These are phyloP conservation scores for Candolleomyces efflorescens DNA, from an alignment of 768 basidiomycete species.

Conservation along the genomic window DNA sequence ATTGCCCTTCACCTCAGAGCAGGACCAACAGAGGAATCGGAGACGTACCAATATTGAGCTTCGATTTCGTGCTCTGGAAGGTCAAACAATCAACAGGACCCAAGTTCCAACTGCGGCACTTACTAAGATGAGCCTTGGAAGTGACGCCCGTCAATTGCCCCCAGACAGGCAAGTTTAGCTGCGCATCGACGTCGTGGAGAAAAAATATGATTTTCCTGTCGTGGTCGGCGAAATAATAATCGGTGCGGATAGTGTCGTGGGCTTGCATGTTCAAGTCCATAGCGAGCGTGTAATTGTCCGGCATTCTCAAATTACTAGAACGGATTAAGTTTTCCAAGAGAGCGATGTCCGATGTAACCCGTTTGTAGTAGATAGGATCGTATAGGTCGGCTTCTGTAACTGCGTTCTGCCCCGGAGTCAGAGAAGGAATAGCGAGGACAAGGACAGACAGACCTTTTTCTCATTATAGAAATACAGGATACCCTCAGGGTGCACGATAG, in stretches of 20 bases:
- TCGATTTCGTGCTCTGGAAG: conserved; percentile 33
- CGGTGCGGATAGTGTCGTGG: conserved; percentile 16
- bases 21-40: neutral
- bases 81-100: neutral
- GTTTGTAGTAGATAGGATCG: conserved; percentile 25
- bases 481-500: conserved; percentile 56
- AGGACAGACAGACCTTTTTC: conserved; percentile 32
- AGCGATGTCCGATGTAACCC: conserved; percentile 32
- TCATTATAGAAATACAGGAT: conserved; percentile 52
- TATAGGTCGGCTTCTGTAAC: conserved; percentile 54
- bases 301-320: conserved; percentile 21
- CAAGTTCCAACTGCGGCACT: conserved; percentile 7
- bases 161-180: conserved; percentile 21
- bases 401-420: conserved; percentile 31
- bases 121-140: conserved; percentile 36
- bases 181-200: conserved; percentile 39
- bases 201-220: conserved; percentile 47
- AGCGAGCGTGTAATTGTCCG: conserved; percentile 28
- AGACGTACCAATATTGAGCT: conserved; percentile 36
- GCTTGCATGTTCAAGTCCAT: conserved; percentile 24
- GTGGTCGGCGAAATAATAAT: conserved; percentile 40
- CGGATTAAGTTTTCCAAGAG: conserved; percentile 25
- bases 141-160: conserved; percentile 33
- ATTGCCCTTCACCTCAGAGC: too few relatives aligned
- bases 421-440: neutral